phyloP scores from a whole-genome alignment of 768 basidiomycete species.

The Cystoderma amianthinum region DNA sequence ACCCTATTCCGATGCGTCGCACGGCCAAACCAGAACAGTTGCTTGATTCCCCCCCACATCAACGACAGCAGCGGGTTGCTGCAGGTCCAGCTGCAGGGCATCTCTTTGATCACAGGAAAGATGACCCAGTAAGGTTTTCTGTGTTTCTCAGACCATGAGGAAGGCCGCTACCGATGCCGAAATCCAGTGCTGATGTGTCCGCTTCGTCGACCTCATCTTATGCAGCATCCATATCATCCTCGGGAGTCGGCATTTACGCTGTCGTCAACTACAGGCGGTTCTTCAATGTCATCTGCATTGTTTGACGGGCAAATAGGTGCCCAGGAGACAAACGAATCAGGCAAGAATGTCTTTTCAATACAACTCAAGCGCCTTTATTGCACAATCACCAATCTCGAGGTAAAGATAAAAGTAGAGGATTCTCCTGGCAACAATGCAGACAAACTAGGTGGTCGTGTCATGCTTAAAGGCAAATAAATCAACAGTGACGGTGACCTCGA shows the following conservation, averaged over 20 bases:
- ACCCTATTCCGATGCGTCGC: constrained; percentile 55
- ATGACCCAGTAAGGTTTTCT: constrained; percentile 86
- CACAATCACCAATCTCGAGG: constrained; percentile 73
- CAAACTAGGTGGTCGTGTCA: constrained; percentile 35
- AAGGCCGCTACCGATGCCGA: constrained; percentile 49
- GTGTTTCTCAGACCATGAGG: no score
- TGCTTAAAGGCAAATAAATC: constrained; percentile 33
- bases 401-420: constrained; percentile 60
- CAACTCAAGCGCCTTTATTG: constrained; percentile 84
- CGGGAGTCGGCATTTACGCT: constrained; percentile 66
- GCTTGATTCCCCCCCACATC: no score
- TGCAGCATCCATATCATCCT: constrained; percentile 60
- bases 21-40: constrained; percentile 60
- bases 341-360: constrained; percentile 61
- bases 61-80: constrained; percentile 21
- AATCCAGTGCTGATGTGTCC: constrained; percentile 63
- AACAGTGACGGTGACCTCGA: constrained; percentile 45
- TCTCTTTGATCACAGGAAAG: constrained; percentile 84
- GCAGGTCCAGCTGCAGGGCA: constrained; percentile 44
- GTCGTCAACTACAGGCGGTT: constrained; percentile 72
- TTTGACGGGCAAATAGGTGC: constrained; percentile 47
- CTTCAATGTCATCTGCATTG: constrained; percentile 64
- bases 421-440: constrained; percentile 48
- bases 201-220: constrained; percentile 74
- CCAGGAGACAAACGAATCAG: constrained; percentile 43